Conservation (phyloP, 2,329 filamentous ascomycete genomes). For the Penicillium expansum region DNA sequence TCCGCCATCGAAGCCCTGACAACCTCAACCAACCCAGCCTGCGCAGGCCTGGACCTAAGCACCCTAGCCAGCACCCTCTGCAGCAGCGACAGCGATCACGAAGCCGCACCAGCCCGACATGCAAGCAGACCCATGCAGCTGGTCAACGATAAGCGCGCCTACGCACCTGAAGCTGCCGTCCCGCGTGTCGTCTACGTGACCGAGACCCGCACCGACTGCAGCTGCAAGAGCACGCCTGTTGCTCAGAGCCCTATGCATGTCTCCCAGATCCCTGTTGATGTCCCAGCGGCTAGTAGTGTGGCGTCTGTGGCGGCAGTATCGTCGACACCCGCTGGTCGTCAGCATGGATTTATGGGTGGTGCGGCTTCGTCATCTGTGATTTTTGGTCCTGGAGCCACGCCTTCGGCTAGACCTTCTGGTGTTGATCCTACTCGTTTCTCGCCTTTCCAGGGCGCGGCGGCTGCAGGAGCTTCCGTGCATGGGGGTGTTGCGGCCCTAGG, state of each 20-base stretch:
- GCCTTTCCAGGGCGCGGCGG: constrained; percentile 20
- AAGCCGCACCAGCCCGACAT: constrained; percentile 15
- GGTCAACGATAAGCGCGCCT: constrained; percentile 15
- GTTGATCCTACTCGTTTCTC: constrained; percentile 16
- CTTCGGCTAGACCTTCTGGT: constrained; percentile 18
- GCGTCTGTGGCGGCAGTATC: constrained; percentile 1
- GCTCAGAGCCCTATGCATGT: constrained; percentile 3
- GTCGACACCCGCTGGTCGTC: constrained; percentile 7
- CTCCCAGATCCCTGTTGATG: constrained; percentile 23
- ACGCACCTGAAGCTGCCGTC: constrained; percentile 1
- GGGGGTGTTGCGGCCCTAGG: constrained; percentile 15
- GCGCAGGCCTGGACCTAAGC: constrained; percentile 12
- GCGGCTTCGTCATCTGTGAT: constrained; percentile 14
- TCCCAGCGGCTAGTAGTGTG: constrained; percentile 17
- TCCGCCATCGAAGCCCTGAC: constrained; percentile 9
- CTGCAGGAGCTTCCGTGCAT: constrained; percentile 7
- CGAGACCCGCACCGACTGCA: constrained; percentile 21
- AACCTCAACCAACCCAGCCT: constrained; percentile 2
- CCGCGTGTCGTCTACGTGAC: constrained; percentile 23
- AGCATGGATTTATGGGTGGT: constrained; percentile 7
- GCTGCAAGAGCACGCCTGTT: constrained; percentile 16
- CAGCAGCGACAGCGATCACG: background rate
- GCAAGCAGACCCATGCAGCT: constrained; percentile 21
- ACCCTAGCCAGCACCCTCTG: constrained; percentile 7
- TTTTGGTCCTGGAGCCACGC: constrained; percentile 13